phyloP scores from a whole-genome alignment of 768 basidiomycete genomes.

The Naganishia kalamii region DNA sequence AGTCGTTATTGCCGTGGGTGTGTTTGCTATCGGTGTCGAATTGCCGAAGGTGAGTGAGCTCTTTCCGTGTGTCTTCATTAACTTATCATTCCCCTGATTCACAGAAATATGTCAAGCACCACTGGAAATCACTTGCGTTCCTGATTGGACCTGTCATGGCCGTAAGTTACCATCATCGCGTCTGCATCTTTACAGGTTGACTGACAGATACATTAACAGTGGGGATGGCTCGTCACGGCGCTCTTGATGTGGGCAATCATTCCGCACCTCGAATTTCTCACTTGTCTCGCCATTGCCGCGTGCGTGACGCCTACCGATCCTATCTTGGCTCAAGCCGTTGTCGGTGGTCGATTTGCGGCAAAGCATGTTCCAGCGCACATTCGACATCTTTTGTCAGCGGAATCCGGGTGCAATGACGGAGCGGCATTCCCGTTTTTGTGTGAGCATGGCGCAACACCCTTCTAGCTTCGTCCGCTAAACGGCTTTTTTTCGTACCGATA shows the following conservation, averaged over 20 bases:
- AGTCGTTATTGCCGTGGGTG: conserved; percentile 88
- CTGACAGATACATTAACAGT: conserved; percentile 53
- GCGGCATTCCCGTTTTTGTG: conserved; percentile 91
- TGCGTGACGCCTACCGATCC: conserved; percentile 93
- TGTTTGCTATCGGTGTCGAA: conserved; percentile 97
- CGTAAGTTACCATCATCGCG: conserved; percentile 6
- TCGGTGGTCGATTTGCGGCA: conserved; percentile 93
- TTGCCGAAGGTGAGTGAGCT: conserved; percentile 56
- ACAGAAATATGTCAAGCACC: conserved; percentile 67
- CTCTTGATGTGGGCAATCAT: conserved; percentile 80
- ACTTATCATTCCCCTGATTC: background rate
- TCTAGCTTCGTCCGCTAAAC: background rate
- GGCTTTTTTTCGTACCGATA: background rate
- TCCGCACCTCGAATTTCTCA: conserved; percentile 81
- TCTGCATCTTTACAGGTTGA: background rate
- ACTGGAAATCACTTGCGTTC: conserved; percentile 84
- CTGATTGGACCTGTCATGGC: conserved; percentile 56
- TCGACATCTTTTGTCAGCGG: conserved; percentile 73
- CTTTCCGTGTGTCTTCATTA: background rate
- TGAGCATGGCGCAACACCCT: background rate
- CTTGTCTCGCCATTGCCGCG: conserved; percentile 80
- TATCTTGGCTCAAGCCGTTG: conserved; percentile 83
- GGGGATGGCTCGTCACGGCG: conserved; percentile 93
- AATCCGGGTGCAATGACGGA: conserved; percentile 92
- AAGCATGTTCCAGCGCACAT: conserved; percentile 79